Base-by-base conservation (phyloP, 225 moss, liverwort and hornwort species). In the Bryoerythrophyllum caledonicum region DNA sequence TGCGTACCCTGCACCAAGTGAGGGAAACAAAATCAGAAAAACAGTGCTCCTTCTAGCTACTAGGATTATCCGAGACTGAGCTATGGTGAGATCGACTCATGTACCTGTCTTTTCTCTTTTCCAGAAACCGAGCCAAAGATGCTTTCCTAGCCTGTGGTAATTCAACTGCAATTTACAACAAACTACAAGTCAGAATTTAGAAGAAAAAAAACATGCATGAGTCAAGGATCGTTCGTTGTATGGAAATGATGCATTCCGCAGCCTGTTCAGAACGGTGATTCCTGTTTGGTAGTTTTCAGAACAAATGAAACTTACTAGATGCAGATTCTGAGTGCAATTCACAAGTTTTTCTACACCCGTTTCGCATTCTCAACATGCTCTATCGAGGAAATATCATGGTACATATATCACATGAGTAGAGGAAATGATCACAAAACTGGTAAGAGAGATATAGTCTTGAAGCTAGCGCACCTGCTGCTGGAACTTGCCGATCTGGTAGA, bases 141-240 rank as follows among this genome's bases (percentile, higher is more conserved):
- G 88, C 90, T 79, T 94, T 96, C 62, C 94, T 88, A 46, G 96
- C 96, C 74, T 94, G 96, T 15, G 96, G 96, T 21, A 96, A 60
- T 60, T 86, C 86, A 20, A 78, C 86, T 82, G 68, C 65, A 68
- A 66, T 3, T 46, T 60, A 59, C 19, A 65, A 24, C 48, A 69
- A 57, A 57, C 16, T 9, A 54, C 5, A 43, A 1, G 19, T 56
- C 5, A 74, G 28, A 54, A 13, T 16, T 28, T 11, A 63, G 34
- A 4, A 5, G 5, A 7, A 56, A 74, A 1, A 16, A 5, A 19
- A 49, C 48, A 19, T 49, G 48, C 19, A 49, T 44, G 15, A 44
- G 14, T 14, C 44, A 10, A 19, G 13, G 5, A 10, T 58, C 38
- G 34, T 20, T 27, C 10, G 26, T 72, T 8, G 7, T 12, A 5